These are phyloP conservation scores for Cyberlindnera americana DNA, from an alignment of 805 yeast genomes.

Conservation along the genomic window DNA sequence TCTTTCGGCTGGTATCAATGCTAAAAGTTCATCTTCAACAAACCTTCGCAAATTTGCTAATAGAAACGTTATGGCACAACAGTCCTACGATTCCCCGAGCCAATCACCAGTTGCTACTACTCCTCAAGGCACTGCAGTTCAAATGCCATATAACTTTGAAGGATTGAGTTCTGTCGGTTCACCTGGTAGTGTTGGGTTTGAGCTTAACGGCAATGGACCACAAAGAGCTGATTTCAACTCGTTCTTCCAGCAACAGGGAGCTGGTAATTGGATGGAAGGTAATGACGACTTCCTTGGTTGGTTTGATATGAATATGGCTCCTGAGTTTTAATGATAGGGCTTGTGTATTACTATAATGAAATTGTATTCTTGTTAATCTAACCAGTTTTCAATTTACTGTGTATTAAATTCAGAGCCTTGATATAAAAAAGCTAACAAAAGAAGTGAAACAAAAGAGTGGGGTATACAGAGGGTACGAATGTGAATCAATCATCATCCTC, in stretches of 20 bases:
- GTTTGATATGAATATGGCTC: constrained; percentile 81
- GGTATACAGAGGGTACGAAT: not conserved
- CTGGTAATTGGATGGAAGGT: constrained; percentile 77
- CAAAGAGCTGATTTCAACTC: constrained; percentile 40
- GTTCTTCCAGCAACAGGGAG: constrained; percentile 77
- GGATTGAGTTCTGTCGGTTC: constrained; percentile 14
- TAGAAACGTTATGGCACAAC: constrained; percentile 14
- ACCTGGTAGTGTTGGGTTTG: constrained; percentile 11
- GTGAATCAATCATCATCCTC: constrained; percentile 38
- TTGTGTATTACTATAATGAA: constrained; percentile 1
- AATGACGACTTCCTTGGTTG: constrained; percentile 92
- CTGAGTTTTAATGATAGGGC: constrained; percentile 41
- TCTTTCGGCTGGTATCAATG: not conserved
- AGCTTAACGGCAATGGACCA: constrained; percentile 19
- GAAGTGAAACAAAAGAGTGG: not conserved
- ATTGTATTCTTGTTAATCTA: constrained; percentile 8
- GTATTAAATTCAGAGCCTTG: too few species aligned
- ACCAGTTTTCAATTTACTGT: not conserved
- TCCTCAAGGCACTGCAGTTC: not conserved
- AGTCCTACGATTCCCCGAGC: constrained; percentile 3
- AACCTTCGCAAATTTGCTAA: constrained; percentile 22
- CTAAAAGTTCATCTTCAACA: not conserved
- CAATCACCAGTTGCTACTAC: not conserved
- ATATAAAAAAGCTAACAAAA: not conserved
- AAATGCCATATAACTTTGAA: constrained; percentile 18